A percentile compares a stretch with the other conserved stretches of the same genome.
Conservation (phyloP, 108 stramenopile genomes). For the Skeletonema marinoi region DNA sequence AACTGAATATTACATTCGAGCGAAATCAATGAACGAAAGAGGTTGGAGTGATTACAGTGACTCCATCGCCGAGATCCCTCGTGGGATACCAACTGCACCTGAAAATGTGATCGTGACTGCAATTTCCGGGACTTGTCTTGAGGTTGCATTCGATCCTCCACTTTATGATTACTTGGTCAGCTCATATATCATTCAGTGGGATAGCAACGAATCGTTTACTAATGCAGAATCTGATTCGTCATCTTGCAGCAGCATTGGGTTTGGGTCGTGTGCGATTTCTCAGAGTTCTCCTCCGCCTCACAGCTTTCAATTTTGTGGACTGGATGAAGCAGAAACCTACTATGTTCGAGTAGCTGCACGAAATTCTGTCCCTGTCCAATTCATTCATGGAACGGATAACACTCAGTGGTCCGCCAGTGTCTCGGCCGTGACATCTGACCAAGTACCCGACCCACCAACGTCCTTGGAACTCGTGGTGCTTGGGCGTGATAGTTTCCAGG, state of each 20-base stretch:
- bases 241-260: conserved; percentile 48
- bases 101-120: conserved; percentile 29
- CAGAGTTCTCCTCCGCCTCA: conserved; percentile 51
- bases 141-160: conserved; percentile 65
- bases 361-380: conserved; percentile 61
- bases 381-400: conserved; percentile 61
- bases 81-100: conserved; percentile 39
- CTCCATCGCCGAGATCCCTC: conserved; percentile 24
- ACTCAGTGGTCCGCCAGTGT: conserved; percentile 54
- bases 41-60: conserved; percentile 51
- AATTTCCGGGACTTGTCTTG: conserved; percentile 32
- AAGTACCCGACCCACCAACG: conserved; percentile 64
- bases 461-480: conserved; percentile 45
- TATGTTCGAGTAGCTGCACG: conserved; percentile 69
- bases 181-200: conserved; percentile 78
- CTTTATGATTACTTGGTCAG: conserved; percentile 53
- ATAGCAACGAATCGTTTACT: conserved; percentile 50
- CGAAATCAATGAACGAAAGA: conserved; percentile 55
- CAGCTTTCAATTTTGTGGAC: conserved; percentile 52
- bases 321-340: conserved; percentile 52
- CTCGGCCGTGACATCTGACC: conserved; percentile 47
- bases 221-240: conserved; percentile 36
- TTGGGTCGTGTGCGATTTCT: conserved; percentile 55
- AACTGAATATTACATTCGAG: conserved; percentile 59
- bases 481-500: conserved; percentile 42